A percentile compares a stretch with the other conserved stretches of the same genome.
Evolutionary conservation across 257 asterid genomes (phyloP).

Genomic region (Solanum habrochaites): DNA sequence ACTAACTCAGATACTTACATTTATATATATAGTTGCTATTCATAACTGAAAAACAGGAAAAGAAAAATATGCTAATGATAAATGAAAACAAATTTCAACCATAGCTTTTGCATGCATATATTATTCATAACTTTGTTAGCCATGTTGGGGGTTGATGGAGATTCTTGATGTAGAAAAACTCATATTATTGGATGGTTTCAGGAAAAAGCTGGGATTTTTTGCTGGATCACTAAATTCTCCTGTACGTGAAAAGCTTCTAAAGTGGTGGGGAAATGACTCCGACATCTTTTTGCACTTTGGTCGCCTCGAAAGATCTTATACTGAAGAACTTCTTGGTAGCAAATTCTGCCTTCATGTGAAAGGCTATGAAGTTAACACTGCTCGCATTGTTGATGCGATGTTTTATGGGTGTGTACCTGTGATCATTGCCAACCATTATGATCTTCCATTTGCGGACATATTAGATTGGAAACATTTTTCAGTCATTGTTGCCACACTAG

Average conservation of each 20-base stretch:
- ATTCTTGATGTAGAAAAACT: not conserved
- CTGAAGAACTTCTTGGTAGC: constrained; percentile 53
- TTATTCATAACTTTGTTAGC: not conserved
- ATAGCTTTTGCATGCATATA: not conserved
- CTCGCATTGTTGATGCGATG: constrained; percentile 75
- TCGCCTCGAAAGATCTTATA: constrained; percentile 41
- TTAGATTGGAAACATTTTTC: constrained; percentile 72
- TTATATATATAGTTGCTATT: not conserved
- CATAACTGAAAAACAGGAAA: too few species aligned
- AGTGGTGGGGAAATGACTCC: constrained; percentile 64
- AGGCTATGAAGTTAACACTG: constrained; percentile 92
- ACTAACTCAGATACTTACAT: not conserved
- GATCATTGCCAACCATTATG: constrained; percentile 80
- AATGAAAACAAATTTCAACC: not conserved
- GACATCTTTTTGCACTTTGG: constrained; percentile 47
- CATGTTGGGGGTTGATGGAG: not conserved
- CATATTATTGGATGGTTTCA: constrained; percentile 10
- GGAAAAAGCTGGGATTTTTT: constrained; percentile 62
- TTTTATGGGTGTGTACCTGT: constrained; percentile 82
- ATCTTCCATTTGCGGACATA: constrained; percentile 77
- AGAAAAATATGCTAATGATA: too few species aligned
- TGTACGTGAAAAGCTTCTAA: constrained; percentile 72
- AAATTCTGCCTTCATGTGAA: constrained; percentile 87
- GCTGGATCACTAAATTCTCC: constrained; percentile 81
- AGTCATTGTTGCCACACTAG: constrained; percentile 56